These are phyloP conservation scores for Lagenaria siceraria DNA, from an alignment of 306 rosid genomes.

Conservation along the genomic window DNA sequence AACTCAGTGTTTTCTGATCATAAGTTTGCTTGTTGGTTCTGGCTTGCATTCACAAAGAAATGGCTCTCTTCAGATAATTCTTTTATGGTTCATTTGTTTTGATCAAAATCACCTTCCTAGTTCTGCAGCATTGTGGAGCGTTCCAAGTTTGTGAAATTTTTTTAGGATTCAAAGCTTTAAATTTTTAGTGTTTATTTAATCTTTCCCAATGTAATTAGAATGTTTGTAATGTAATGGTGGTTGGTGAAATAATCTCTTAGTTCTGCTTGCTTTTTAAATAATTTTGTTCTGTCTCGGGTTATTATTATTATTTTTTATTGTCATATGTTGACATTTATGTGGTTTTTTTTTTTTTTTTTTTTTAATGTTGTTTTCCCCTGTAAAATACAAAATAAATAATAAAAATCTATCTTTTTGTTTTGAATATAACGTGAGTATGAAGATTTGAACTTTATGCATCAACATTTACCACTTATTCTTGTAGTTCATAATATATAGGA, in stretches of 20 bases:
- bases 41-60: neutral
- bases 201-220: slow-evolving; percentile 5
- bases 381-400: no score
- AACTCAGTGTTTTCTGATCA: slow-evolving; percentile 46
- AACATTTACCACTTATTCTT: no score
- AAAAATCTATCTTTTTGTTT: no score
- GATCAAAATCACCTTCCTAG: neutral
- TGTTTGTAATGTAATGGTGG: neutral
- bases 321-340: neutral
- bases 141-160: neutral
- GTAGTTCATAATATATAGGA: no score
- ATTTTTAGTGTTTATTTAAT: slow-evolving; percentile 6
- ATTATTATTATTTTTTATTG: neutral
- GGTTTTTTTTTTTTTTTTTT: no score
- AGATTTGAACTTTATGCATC: no score
- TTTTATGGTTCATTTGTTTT: neutral
- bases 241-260: neutral
- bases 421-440: no score
- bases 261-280: neutral
- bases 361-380: no score
- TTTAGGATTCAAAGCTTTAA: neutral
- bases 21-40: slow-evolving; percentile 14
- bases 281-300: neutral
- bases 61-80: neutral
- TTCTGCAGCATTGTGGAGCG: neutral